Evolutionary conservation across 768 basidiomycete species (phyloP).

Genomic region (Leccinum boreale): DNA sequence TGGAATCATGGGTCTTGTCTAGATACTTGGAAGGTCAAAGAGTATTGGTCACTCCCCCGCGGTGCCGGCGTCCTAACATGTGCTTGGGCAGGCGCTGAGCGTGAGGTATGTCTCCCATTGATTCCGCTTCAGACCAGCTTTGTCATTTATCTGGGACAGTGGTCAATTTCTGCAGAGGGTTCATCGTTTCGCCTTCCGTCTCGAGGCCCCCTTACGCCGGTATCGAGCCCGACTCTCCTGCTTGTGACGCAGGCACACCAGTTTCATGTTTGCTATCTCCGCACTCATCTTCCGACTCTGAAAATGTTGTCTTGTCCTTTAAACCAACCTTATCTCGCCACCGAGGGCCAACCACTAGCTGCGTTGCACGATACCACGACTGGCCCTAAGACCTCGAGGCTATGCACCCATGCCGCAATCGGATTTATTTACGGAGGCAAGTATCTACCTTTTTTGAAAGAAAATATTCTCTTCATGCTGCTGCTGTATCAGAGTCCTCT

Average conservation of each 20-base stretch:
- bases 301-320: conserved; percentile 51
- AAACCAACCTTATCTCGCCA: conserved; percentile 35
- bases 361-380: conserved; percentile 28
- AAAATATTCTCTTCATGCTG: not conserved
- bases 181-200: conserved; percentile 52
- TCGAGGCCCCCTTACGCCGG: conserved; percentile 53
- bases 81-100: conserved; percentile 55
- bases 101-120: conserved; percentile 48
- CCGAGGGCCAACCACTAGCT: conserved; percentile 33
- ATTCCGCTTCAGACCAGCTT: not conserved
- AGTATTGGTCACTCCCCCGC: conserved; percentile 51
- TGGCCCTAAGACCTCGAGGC: conserved; percentile 37
- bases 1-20: conserved; percentile 60
- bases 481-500: conserved; percentile 42
- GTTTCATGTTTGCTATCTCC: conserved; percentile 52
- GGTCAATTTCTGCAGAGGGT: conserved; percentile 46
- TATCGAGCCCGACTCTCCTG: conserved; percentile 53
- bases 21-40: conserved; percentile 59
- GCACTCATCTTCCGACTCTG: conserved; percentile 41
- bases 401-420: conserved; percentile 59
- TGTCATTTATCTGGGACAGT: conserved; percentile 38
- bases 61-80: conserved; percentile 59
- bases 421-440: conserved; percentile 59
- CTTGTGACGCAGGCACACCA: conserved; percentile 64
- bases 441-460: not conserved